Percentiles rank a stretch among this genome's conserved stretches.
These are phyloP conservation scores for Paecilomyces formosus DNA, from an alignment of 2,329 filamentous ascomycete species.

Conservation along the genomic window DNA sequence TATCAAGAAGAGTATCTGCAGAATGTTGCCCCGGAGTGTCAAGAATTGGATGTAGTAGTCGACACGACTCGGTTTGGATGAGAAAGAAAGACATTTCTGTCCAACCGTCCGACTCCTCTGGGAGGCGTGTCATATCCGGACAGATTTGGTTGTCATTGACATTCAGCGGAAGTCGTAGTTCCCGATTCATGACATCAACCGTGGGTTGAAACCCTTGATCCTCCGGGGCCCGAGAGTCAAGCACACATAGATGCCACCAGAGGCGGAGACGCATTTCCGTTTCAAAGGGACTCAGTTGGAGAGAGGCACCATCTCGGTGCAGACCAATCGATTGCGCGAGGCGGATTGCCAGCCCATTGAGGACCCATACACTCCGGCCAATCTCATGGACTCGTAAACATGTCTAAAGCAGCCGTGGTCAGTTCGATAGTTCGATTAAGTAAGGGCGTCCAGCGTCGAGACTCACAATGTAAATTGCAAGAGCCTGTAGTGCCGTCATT, in stretches of 20 bases:
- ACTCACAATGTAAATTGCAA: slow-evolving; percentile 12
- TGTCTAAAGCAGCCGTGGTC: slow-evolving; percentile 47
- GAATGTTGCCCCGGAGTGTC: slow-evolving; percentile 4
- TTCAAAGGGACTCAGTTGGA: slow-evolving; percentile 47
- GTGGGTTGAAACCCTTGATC: slow-evolving; percentile 54
- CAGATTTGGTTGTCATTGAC: slow-evolving; percentile 25
- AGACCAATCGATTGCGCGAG: slow-evolving; percentile 55
- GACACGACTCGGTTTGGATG: slow-evolving; percentile 13
- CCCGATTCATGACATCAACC: slow-evolving; percentile 45
- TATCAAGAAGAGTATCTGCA: slow-evolving; percentile 4
- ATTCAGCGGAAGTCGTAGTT: slow-evolving; percentile 29
- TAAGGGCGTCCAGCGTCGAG: slow-evolving; percentile 11
- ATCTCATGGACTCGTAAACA: slow-evolving; percentile 45
- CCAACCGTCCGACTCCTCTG: slow-evolving; percentile 7
- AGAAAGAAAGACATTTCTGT: slow-evolving; percentile 13
- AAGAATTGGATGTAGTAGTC: slow-evolving; percentile 10
- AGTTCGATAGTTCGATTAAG: slow-evolving; percentile 20
- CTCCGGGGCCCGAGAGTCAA: slow-evolving; percentile 50
- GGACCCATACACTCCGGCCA: slow-evolving; percentile 42
- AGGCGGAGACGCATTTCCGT: slow-evolving; percentile 52
- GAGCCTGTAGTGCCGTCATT: slow-evolving; percentile 9
- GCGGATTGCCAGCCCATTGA: slow-evolving; percentile 51
- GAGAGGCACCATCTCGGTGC: slow-evolving; percentile 52
- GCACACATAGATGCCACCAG: slow-evolving; percentile 48
- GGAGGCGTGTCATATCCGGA: slow-evolving; percentile 7